phyloP scores from a whole-genome alignment of 2,329 filamentous ascomycete genomes.

The Beauveria medogensis region DNA sequence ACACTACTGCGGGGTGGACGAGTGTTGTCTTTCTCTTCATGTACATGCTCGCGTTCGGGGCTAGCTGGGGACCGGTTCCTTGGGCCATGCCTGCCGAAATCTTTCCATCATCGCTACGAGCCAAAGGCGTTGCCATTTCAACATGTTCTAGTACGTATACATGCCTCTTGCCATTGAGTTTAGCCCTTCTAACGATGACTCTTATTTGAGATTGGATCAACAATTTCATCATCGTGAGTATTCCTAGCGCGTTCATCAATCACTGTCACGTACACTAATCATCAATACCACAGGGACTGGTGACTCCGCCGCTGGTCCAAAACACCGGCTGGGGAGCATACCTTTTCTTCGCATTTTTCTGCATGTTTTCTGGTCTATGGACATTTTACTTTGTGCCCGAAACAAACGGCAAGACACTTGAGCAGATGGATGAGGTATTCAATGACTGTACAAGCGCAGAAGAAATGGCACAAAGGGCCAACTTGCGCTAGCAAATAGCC shows the following conservation, averaged over 20 bases:
- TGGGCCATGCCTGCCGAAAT: conserved; percentile 48
- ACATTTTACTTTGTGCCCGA: conserved; percentile 48
- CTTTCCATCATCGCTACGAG: conserved; percentile 51
- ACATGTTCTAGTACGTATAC: conserved; percentile 38
- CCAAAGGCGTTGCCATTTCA: conserved; percentile 54
- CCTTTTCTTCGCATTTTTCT: conserved; percentile 51
- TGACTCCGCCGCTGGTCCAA: conserved; percentile 51
- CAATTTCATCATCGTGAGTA: neutral
- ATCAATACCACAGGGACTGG: conserved; percentile 29
- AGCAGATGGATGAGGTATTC: conserved; percentile 42
- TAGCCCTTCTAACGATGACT: neutral
- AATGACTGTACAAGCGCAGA: conserved; percentile 18
- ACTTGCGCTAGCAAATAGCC: neutral
- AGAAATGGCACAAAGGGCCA: conserved; percentile 10
- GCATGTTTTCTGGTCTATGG: conserved; percentile 46
- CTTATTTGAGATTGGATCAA: neutral
- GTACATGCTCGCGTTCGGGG: conserved; percentile 53
- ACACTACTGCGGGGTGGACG: conserved; percentile 21
- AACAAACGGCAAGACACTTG: conserved; percentile 45
- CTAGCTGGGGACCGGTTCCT: conserved; percentile 46
- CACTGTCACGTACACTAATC: neutral
- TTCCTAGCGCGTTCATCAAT: conserved; percentile 25
- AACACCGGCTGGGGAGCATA: conserved; percentile 43
- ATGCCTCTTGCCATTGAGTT: conserved; percentile 43
- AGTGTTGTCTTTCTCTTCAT: conserved; percentile 30